Base-by-base conservation (phyloP, 2,329 filamentous ascomycete species). In the Fusarium dimerum region DNA sequence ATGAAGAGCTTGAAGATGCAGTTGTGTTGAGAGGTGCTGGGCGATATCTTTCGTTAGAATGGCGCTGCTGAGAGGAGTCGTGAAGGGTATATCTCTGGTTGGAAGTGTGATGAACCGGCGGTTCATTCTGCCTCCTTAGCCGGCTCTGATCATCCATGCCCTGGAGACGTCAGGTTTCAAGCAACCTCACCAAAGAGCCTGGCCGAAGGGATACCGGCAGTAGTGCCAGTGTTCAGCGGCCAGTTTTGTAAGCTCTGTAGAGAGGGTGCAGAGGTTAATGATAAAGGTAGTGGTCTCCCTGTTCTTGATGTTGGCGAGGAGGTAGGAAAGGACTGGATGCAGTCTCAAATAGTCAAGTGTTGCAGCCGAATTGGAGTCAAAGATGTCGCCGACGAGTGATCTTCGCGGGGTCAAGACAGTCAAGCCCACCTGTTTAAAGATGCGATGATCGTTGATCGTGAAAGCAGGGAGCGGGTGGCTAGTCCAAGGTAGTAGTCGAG, bases 91-190 rank as follows among this genome's bases (percentile, higher is more conserved):
- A 84, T 72, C 80, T 77, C 47, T 77, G 70, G 69, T 77, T 78
- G 72, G 79, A 79, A 67, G 76, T 73, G 67, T 83, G 78, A 75
- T 87, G 86, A 73, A 81, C 77, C 70, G 84, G 80, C 74, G 82
- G 79, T 74, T 89, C 88, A 82, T 88, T 84, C 78, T 88, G 87
- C 82, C 88, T 87, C 78, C 85, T 81, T 68, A 84, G 80, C 70
- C 82, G 84, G 74, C 83, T 83, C 77, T 86, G 84, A 75, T 88
- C 85, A 79, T 93, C 90, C 90, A 94, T 94, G 70, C 84, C 85
- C 74, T 74, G 71, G 77, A 78, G 71, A 68, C 76, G 73, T 71
- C 76, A 72, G 72, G 78, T 73, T 67, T 73, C 71, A 73, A 76
- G 76, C 71, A 78, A 76, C 74, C 76, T 77, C 74, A 79, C 74